A percentile compares a stretch with the other conserved stretches of the same genome.
phyloP scores from a whole-genome alignment of 441 rosid genomes.

The Erodium trifolium region DNA sequence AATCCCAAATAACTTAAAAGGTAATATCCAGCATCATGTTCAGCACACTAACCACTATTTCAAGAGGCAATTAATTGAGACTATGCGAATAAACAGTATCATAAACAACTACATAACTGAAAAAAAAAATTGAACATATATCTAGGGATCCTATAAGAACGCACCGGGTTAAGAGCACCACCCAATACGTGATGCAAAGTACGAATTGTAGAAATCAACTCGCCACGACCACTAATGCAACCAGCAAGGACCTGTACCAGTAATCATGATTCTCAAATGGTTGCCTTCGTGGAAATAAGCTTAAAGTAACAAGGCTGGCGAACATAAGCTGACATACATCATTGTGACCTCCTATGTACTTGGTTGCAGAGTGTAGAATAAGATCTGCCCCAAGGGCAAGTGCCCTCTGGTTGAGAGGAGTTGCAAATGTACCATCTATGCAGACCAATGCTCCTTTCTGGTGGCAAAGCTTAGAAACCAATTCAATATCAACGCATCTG shows the following conservation, averaged over 20 bases:
- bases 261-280: constrained; percentile 11
- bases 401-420: constrained; percentile 91
- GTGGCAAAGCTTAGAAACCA: constrained; percentile 80
- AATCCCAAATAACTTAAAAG: no score
- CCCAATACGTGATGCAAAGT: constrained; percentile 88
- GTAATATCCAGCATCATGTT: no score
- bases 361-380: constrained; percentile 82
- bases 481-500: constrained; percentile 83
- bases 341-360: constrained; percentile 90
- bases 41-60: no score
- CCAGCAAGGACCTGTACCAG: constrained; percentile 80
- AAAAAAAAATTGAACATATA: not conserved
- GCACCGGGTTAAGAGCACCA: constrained; percentile 84
- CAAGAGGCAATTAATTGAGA: no score
- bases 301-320: constrained; percentile 4
- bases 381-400: constrained; percentile 94
- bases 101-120: no score
- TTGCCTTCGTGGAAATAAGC: constrained; percentile 4
- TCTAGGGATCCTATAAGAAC: constrained; percentile 12
- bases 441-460: constrained; percentile 81
- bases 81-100: no score
- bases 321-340: constrained; percentile 47
- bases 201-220: constrained; percentile 66
- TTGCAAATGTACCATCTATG: constrained; percentile 97
- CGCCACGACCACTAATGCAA: constrained; percentile 70